phyloP scores from a whole-genome alignment of 1,139 yeast species.

The Pneumocystis carinii region DNA sequence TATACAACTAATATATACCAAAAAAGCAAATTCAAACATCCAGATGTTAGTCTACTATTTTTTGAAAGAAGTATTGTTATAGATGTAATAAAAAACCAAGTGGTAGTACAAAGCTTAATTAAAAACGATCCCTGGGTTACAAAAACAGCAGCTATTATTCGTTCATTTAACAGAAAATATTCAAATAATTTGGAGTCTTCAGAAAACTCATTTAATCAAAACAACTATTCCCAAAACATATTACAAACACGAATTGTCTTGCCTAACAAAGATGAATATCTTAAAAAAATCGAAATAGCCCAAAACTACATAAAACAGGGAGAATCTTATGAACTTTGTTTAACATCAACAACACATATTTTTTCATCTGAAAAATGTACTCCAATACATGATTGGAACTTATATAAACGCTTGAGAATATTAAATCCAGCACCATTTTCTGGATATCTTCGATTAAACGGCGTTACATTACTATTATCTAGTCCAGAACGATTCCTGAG shows the following conservation, averaged over 20 bases:
- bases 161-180: not conserved
- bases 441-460: constrained; percentile 62
- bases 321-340: constrained; percentile 85
- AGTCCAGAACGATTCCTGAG: constrained; percentile 88
- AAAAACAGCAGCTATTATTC: constrained; percentile 9
- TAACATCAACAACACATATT: constrained; percentile 65
- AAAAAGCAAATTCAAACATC: constrained; percentile 20
- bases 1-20: constrained; percentile 9
- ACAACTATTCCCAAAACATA: constrained; percentile 19
- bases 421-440: constrained; percentile 91
- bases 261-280: constrained; percentile 45
- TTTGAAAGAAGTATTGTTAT: constrained; percentile 50
- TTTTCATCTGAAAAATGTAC: constrained; percentile 10
- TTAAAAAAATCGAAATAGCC: constrained; percentile 43
- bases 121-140: constrained; percentile 12
- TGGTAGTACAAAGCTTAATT: constrained; percentile 42
- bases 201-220: constrained; percentile 1
- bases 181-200: not conserved
- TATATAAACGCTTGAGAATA: constrained; percentile 55
- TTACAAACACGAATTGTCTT: constrained; percentile 22
- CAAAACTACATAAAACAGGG: constrained; percentile 60
- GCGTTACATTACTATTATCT: constrained; percentile 57
- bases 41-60: constrained; percentile 64
- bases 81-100: constrained; percentile 35
- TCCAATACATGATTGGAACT: constrained; percentile 41